phyloP scores from a whole-genome alignment of 192 early-diverging fungal species.

The Backusella luteola region DNA sequence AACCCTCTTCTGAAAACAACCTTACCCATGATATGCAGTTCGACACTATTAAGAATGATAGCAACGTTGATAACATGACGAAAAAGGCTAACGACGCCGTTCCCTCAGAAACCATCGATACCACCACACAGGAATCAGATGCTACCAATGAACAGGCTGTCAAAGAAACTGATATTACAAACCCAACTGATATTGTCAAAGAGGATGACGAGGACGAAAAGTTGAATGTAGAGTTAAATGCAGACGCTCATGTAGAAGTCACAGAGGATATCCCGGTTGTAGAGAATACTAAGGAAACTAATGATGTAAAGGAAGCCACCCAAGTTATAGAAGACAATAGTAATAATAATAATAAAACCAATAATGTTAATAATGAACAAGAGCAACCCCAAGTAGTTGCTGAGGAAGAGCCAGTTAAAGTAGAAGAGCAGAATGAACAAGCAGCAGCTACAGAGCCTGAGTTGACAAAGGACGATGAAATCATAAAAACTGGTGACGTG shows the following conservation, averaged over 20 bases:
- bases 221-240: neutral
- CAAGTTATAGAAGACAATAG: neutral
- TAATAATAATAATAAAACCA: neutral
- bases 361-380: neutral
- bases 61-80: neutral
- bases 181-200: neutral
- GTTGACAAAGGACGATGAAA: neutral
- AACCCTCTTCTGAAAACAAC: neutral
- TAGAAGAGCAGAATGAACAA: neutral
- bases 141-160: neutral
- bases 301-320: neutral
- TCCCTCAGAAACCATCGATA: neutral
- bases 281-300: neutral
- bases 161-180: neutral
- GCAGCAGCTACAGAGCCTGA: neutral
- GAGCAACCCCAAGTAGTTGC: neutral
- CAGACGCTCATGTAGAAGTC: neutral
- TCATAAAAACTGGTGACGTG: neutral
- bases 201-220: neutral
- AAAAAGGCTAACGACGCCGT: neutral
- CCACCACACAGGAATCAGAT: neutral
- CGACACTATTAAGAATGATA: neutral
- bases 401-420: neutral
- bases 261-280: neutral
- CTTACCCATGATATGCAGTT: neutral